Percentiles rank a stretch among this genome's conserved stretches.
phyloP scores from a whole-genome alignment of 768 basidiomycete species.

The Neoboletus subvelutipes region DNA sequence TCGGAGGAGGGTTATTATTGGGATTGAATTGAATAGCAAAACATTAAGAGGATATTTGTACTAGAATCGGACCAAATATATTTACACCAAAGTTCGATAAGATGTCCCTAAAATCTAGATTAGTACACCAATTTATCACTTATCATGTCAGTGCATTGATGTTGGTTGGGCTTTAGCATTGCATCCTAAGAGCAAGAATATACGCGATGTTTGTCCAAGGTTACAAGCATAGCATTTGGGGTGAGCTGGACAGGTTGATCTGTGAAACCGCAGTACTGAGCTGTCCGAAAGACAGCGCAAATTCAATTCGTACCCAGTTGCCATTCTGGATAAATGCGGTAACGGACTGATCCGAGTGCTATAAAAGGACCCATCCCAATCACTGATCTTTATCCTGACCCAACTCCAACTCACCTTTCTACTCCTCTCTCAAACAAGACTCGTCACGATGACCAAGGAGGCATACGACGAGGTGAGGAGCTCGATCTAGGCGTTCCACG shows the following conservation, averaged over 20 bases:
- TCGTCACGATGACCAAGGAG: constrained; percentile 13
- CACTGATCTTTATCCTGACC: constrained; percentile 13
- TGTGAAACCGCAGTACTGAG: not conserved
- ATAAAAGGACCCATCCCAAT: constrained; percentile 12
- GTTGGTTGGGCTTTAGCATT: too few relatives aligned
- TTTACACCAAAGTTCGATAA: not conserved
- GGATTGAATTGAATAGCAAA: not conserved
- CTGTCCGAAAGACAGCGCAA: constrained; percentile 11
- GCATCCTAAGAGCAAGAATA: not conserved
- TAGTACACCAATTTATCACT: not conserved
- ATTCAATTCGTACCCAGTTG: not conserved
- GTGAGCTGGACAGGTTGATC: not conserved
- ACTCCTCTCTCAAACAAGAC: not conserved
- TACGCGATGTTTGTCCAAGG: not conserved
- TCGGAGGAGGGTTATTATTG: not conserved
- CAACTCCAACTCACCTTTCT: not conserved
- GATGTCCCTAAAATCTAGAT: not conserved
- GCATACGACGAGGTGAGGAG: constrained; percentile 23
- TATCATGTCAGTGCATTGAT: not conserved
- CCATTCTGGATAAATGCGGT: not conserved
- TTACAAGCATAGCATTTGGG: not conserved
- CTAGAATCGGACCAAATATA: not conserved
- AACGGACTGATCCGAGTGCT: not conserved
- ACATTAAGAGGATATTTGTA: not conserved
- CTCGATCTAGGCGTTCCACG: not conserved